Conservation (phyloP, 148 eudicot species). For the Silene latifolia region DNA sequence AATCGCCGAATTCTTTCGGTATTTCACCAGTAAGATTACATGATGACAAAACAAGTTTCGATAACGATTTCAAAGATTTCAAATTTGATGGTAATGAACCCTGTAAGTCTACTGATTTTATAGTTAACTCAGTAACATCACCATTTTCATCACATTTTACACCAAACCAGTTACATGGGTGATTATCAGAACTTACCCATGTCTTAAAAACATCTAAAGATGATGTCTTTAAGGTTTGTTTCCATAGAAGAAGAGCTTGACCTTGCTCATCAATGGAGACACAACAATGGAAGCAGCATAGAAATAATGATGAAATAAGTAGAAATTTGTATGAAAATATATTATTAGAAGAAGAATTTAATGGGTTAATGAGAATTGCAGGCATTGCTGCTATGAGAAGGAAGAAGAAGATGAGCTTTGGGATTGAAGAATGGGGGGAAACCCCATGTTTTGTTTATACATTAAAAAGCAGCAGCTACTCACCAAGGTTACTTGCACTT, state of each 20-base stretch:
- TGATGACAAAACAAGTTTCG: slow-evolving; percentile 49
- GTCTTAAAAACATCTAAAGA: slow-evolving; percentile 34
- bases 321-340: slow-evolving; percentile 27
- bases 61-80: slow-evolving; percentile 42
- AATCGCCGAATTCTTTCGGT: slow-evolving; percentile 73
- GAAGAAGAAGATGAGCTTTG: slow-evolving; percentile 38
- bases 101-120: slow-evolving; percentile 50
- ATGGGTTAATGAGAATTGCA: slow-evolving; percentile 43
- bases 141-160: slow-evolving; percentile 44
- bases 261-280: slow-evolving; percentile 71
- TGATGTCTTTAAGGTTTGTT: slow-evolving; percentile 49
- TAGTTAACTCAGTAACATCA: slow-evolving; percentile 40
- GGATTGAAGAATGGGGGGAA: slow-evolving; percentile 74
- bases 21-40: slow-evolving; percentile 72
- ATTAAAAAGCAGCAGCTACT: slow-evolving; percentile 33
- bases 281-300: slow-evolving; percentile 33
- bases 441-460: slow-evolving; percentile 98
- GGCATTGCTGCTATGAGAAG: slow-evolving; percentile 48
- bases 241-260: slow-evolving; percentile 84
- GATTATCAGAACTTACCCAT: slow-evolving; percentile 52
- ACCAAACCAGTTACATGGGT: slow-evolving; percentile 81
- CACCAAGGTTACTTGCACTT: slow-evolving; percentile 43
- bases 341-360: slow-evolving; percentile 18
- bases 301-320: slow-evolving; percentile 26
- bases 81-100: slow-evolving; percentile 74